Percentiles rank a stretch among this genome's conserved stretches.
These are phyloP conservation scores for Lentinula novae-zelandiae DNA, from an alignment of 1,284 basidiomycete genomes.

Conservation along the genomic window DNA sequence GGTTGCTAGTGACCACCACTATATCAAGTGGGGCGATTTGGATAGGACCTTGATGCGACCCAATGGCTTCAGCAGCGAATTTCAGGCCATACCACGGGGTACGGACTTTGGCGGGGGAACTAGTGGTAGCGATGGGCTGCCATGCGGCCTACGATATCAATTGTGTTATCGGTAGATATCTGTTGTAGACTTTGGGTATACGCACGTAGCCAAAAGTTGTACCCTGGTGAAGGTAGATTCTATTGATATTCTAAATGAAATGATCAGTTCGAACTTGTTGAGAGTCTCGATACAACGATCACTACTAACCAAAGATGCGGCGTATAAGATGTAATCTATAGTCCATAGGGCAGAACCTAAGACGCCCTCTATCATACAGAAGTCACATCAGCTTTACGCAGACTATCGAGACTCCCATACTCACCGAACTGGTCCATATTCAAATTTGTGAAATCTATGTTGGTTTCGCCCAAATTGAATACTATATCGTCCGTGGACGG, in stretches of 20 bases:
- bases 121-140: conserved; percentile 10
- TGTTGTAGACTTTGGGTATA: not conserved
- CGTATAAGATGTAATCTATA: conserved; percentile 10
- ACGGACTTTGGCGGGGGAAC: conserved; percentile 6
- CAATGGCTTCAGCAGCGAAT: conserved; percentile 12
- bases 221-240: conserved; percentile 11
- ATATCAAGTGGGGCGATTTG: conserved; percentile 5
- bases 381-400: not conserved
- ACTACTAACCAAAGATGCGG: conserved; percentile 2
- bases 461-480: conserved; percentile 11
- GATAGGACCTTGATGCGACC: conserved; percentile 7
- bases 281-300: not conserved
- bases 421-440: conserved; percentile 12
- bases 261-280: not conserved
- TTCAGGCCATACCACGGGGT: conserved; percentile 12
- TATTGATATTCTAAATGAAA: conserved; percentile 3
- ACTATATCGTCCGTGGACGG: conserved; percentile 4
- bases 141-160: conserved; percentile 5
- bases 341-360: conserved; percentile 12
- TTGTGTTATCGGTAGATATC: not conserved
- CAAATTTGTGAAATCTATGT: conserved; percentile 10
- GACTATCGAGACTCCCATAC: not conserved
- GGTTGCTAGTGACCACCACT: not conserved
- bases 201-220: conserved; percentile 12
- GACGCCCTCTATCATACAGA: conserved; percentile 7